A percentile compares a stretch with the other conserved stretches of the same genome.
Conservation (phyloP, 257 asterid genomes). For the Solanum gandarillasii region DNA sequence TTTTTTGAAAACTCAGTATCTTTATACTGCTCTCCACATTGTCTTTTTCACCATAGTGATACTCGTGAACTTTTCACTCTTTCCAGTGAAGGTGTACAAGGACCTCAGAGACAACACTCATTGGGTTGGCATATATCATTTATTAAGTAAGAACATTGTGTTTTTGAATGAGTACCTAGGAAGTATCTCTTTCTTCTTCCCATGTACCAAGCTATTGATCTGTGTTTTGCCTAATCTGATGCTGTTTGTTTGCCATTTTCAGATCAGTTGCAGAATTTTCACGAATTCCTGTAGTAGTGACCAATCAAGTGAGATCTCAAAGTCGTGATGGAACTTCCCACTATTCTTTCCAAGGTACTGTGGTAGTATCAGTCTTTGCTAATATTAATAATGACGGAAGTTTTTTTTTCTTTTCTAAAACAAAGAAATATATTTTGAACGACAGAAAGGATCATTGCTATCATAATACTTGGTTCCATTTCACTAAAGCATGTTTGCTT, state of each 20-base stretch:
- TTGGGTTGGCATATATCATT: conserved; percentile 80
- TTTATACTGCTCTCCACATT: neutral
- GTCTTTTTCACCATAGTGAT: neutral
- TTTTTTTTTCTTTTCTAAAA: neutral
- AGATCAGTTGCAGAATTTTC: conserved; percentile 81
- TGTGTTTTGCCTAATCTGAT: neutral
- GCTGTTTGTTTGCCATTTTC: conserved; percentile 4
- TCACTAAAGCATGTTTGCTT: neutral
- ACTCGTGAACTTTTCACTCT: neutral
- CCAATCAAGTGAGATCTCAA: conserved; percentile 84
- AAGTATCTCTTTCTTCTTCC: neutral
- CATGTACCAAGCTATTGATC: neutral
- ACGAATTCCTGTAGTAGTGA: conserved; percentile 76
- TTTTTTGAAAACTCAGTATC: neutral
- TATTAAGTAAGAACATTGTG: conserved; percentile 46
- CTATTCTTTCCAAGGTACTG: conserved; percentile 65
- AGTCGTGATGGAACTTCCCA: conserved; percentile 41
- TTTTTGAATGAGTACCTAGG: neutral
- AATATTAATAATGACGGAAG: neutral
- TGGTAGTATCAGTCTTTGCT: neutral
- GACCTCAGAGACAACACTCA: conserved; percentile 41
- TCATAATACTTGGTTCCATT: neutral
- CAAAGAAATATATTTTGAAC: neutral
- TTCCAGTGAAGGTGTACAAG: conserved; percentile 38
- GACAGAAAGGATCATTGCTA: neutral